These are phyloP conservation scores for Penicillium sp. DNA, from an alignment of 2,329 filamentous ascomycete genomes.

Conservation along the genomic window DNA sequence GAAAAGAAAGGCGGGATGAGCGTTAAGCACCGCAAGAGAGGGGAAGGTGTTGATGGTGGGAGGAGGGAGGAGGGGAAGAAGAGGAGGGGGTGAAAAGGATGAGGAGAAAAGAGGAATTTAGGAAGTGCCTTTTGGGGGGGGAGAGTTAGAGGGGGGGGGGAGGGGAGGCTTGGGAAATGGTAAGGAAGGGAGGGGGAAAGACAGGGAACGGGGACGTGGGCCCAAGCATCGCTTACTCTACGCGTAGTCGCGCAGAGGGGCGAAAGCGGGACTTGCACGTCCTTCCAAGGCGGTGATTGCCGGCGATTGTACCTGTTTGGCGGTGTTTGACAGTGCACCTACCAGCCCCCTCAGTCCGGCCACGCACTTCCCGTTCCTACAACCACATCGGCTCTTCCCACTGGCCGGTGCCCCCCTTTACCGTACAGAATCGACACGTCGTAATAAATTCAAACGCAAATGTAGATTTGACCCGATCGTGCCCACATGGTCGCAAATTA, in stretches of 20 bases:
- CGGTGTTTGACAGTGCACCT: neutral
- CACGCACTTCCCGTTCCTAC: slow-evolving; percentile 23
- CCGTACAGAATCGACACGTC: slow-evolving; percentile 23
- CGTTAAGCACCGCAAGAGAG: slow-evolving; percentile 22
- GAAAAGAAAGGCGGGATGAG: slow-evolving; percentile 23
- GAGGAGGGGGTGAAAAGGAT: slow-evolving; percentile 17
- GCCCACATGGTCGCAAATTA: slow-evolving; percentile 12
- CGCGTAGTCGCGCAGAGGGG: slow-evolving; percentile 15
- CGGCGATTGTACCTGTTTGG: neutral
- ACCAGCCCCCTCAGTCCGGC: slow-evolving; percentile 9
- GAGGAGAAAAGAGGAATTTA: slow-evolving; percentile 25
- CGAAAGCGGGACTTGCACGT: slow-evolving; percentile 19
- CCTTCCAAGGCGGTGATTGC: neutral
- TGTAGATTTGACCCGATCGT: slow-evolving; percentile 14
- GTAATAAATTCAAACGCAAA: slow-evolving; percentile 14
- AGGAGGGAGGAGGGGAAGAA: slow-evolving; percentile 13
- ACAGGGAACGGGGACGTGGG: slow-evolving; percentile 20
- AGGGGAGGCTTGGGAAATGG: slow-evolving; percentile 5
- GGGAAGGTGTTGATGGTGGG: slow-evolving; percentile 22
- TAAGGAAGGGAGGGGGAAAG: slow-evolving; percentile 17
- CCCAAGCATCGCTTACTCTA: slow-evolving; percentile 24
- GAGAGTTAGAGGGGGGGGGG: slow-evolving; percentile 6
- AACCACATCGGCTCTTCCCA: slow-evolving; percentile 7
- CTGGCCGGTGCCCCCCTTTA: slow-evolving; percentile 12
- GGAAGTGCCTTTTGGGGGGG: slow-evolving; percentile 15